phyloP scores from a whole-genome alignment of 768 basidiomycete genomes.

The Paxillus rubicundulus region DNA sequence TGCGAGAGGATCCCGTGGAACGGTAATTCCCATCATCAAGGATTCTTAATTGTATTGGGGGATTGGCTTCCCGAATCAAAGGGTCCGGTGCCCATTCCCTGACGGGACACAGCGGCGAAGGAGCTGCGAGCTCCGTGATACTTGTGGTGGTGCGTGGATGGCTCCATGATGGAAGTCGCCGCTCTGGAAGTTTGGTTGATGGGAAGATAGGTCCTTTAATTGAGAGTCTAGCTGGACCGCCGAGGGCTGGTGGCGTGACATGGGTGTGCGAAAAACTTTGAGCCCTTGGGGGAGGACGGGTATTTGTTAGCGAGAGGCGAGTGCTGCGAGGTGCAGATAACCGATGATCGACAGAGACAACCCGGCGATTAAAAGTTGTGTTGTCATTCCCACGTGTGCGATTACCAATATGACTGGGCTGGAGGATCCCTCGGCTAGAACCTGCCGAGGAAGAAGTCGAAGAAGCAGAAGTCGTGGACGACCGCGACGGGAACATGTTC shows the following conservation, averaged over 20 bases:
- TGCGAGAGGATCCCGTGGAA: neutral
- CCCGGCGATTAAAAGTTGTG: conserved; percentile 11
- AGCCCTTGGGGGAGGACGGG: conserved; percentile 13
- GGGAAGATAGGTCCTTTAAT: neutral
- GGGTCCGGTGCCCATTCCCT: neutral
- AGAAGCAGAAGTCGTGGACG: neutral
- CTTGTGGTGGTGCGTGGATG: conserved; percentile 2
- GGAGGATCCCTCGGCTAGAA: conserved; percentile 4
- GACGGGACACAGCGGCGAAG: neutral
- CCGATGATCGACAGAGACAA: conserved; percentile 20
- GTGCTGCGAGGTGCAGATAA: conserved; percentile 1
- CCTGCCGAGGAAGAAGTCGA: neutral
- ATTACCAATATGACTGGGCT: conserved; percentile 4
- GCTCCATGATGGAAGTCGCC: conserved; percentile 18
- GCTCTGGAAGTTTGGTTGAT: neutral
- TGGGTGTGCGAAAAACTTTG: conserved; percentile 9
- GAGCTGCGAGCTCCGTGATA: neutral
- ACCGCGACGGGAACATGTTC: conserved; percentile 6
- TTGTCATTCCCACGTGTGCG: conserved; percentile 13
- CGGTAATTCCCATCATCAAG: too few species aligned
- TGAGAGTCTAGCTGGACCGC: conserved; percentile 2
- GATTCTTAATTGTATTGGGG: neutral
- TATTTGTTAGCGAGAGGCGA: conserved; percentile 24
- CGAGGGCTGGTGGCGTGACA: neutral
- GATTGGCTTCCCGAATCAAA: neutral